Percentiles rank a stretch among this genome's conserved stretches.
phyloP scores from a whole-genome alignment of 1,284 basidiomycete species.

The Rhodotorula sp. region DNA sequence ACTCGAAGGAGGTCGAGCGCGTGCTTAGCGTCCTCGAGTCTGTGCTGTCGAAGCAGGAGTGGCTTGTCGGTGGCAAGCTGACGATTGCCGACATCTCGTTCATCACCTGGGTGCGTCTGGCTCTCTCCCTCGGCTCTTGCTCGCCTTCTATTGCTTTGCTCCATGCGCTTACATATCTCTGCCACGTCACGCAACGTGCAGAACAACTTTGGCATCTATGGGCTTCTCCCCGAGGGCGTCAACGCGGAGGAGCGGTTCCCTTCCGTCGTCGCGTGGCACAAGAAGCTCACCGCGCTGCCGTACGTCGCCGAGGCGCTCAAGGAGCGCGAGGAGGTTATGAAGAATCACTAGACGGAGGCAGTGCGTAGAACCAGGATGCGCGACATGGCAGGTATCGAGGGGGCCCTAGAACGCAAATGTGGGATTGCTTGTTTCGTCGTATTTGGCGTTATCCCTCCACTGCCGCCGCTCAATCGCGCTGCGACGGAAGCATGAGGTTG shows the following conservation, averaged over 20 bases:
- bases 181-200: background rate
- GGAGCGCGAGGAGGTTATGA: constrained; percentile 18
- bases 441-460: no score
- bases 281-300: constrained; percentile 13
- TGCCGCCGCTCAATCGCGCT: no score
- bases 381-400: no score
- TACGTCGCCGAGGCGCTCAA: constrained; percentile 33
- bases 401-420: no score
- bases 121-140: background rate
- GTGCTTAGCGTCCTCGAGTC: constrained; percentile 50
- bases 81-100: constrained; percentile 43
- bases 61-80: constrained; percentile 31
- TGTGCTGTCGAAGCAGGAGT: constrained; percentile 40
- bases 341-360: background rate
- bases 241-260: constrained; percentile 31
- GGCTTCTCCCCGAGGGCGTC: constrained; percentile 34
- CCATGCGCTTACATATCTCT: no score
- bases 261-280: constrained; percentile 25
- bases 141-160: background rate
- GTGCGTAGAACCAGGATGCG: no score
- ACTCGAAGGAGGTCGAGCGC: constrained; percentile 50
- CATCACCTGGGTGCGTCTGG: constrained; percentile 21
- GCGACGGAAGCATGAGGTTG: no score
- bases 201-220: constrained; percentile 30
- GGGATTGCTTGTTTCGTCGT: no score